Evolutionary conservation across 805 yeast species (phyloP).

Genomic region (Barnettozyma sucrosica): DNA sequence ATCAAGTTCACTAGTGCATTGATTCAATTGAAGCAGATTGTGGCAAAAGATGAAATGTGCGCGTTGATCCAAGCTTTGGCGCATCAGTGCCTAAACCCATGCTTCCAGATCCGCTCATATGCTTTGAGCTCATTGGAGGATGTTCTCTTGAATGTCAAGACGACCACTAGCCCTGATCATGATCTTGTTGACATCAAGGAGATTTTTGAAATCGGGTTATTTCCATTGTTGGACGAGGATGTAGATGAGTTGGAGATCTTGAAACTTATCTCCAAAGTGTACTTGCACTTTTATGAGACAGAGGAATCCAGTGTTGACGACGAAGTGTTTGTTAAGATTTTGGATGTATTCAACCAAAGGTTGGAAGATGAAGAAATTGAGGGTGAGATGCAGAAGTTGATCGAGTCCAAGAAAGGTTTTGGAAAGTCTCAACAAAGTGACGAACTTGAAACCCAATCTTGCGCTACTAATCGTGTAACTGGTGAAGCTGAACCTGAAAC

Average conservation of each 20-base stretch:
- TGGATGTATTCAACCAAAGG: slow-evolving; percentile 34
- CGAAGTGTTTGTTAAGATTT: slow-evolving; percentile 32
- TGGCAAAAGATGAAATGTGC: slow-evolving; percentile 31
- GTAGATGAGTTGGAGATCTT: slow-evolving; percentile 67
- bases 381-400: slow-evolving; percentile 32
- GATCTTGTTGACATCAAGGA: slow-evolving; percentile 43
- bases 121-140: slow-evolving; percentile 60
- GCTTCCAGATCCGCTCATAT: slow-evolving; percentile 63
- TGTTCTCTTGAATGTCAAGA: slow-evolving; percentile 30
- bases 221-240: slow-evolving; percentile 65
- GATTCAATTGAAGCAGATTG: slow-evolving; percentile 30
- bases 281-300: slow-evolving; percentile 39
- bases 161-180: slow-evolving; percentile 15
- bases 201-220: slow-evolving; percentile 65
- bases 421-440: slow-evolving; percentile 14
- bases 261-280: slow-evolving; percentile 60
- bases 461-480: neutral
- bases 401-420: slow-evolving; percentile 31
- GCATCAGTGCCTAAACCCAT: slow-evolving; percentile 86
- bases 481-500: neutral
- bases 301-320: slow-evolving; percentile 28
- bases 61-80: slow-evolving; percentile 79
- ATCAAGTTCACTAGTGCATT: slow-evolving; percentile 55
- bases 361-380: slow-evolving; percentile 36
- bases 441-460: neutral